Evolutionary conservation across 2,329 filamentous ascomycete species (phyloP).

Genomic region (Fusarium brachygibbosum): DNA sequence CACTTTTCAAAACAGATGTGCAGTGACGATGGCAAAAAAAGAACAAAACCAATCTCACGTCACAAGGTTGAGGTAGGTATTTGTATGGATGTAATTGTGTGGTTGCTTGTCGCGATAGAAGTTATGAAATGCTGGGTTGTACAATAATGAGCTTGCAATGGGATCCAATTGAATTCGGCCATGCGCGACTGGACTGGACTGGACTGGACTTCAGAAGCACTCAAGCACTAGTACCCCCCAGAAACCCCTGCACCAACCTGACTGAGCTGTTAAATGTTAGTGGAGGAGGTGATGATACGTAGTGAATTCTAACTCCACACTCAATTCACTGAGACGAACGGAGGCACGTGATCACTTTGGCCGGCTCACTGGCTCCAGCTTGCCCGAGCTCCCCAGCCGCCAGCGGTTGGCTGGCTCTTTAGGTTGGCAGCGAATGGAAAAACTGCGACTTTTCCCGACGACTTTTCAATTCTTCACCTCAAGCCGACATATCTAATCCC

Average conservation of each 20-base stretch:
- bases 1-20: constrained; percentile 1
- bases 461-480: constrained; percentile 58
- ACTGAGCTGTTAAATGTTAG: constrained; percentile 11
- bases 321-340: neutral
- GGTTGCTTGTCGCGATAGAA: constrained; percentile 30
- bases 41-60: constrained; percentile 3
- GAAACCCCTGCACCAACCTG: constrained; percentile 29
- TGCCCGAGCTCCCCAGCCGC: constrained; percentile 54
- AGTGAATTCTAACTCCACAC: constrained; percentile 22
- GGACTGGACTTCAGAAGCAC: constrained; percentile 1
- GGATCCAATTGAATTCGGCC: constrained; percentile 35
- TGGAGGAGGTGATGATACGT: constrained; percentile 19
- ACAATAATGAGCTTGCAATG: constrained; percentile 32
- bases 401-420: constrained; percentile 37
- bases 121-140: constrained; percentile 17
- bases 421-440: constrained; percentile 52
- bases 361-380: constrained; percentile 48
- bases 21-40: neutral
- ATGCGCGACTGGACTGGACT: constrained; percentile 27
- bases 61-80: neutral
- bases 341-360: constrained; percentile 46
- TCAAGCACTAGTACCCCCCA: constrained; percentile 22
- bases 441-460: constrained; percentile 64
- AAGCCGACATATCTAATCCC: constrained; percentile 57
- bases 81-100: constrained; percentile 21